These are phyloP conservation scores for Termitomyces bulborhizus DNA, from an alignment of 768 basidiomycete genomes.

Conservation along the genomic window DNA sequence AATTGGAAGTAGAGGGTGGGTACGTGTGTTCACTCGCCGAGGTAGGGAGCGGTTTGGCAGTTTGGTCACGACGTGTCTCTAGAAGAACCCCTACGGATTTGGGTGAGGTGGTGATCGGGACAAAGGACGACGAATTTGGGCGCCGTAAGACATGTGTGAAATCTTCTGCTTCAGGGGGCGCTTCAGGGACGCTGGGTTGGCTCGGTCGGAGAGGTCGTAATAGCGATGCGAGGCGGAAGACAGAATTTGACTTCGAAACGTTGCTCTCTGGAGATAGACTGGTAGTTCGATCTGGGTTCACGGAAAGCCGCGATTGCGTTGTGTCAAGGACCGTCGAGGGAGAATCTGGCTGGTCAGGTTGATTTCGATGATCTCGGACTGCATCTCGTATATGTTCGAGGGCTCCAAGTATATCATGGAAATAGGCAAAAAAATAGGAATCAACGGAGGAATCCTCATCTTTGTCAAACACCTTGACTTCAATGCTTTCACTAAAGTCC, in stretches of 20 bases:
- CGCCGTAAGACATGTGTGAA: conserved; percentile 68
- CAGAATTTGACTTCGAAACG: conserved; percentile 30
- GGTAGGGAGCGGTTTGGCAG: conserved; percentile 16
- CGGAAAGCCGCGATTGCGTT: conserved; percentile 37
- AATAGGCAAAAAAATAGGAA: conserved; percentile 95
- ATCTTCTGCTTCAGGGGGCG: conserved; percentile 43
- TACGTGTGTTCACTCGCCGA: conserved; percentile 58
- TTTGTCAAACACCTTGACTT: conserved; percentile 86
- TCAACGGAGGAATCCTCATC: conserved; percentile 73
- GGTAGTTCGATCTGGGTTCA: conserved; percentile 31
- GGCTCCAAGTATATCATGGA: conserved; percentile 71
- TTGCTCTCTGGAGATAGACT: conserved; percentile 29
- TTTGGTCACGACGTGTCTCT: conserved; percentile 7
- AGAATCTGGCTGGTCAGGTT: conserved; percentile 22
- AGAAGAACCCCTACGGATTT: conserved; percentile 11
- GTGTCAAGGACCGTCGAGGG: conserved; percentile 51
- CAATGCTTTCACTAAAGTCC: conserved; percentile 96
- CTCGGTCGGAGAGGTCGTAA: conserved; percentile 56
- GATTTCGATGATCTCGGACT: conserved; percentile 50
- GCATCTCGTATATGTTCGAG: conserved; percentile 78
- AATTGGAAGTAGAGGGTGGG: conserved; percentile 61
- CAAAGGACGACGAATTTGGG: conserved; percentile 47
- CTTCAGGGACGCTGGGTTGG: conserved; percentile 20
- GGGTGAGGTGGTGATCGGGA: conserved; percentile 51
- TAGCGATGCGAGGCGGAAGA: conserved; percentile 60